phyloP scores from a whole-genome alignment of 2,329 filamentous ascomycete genomes.

The Fusarium lateritium region DNA sequence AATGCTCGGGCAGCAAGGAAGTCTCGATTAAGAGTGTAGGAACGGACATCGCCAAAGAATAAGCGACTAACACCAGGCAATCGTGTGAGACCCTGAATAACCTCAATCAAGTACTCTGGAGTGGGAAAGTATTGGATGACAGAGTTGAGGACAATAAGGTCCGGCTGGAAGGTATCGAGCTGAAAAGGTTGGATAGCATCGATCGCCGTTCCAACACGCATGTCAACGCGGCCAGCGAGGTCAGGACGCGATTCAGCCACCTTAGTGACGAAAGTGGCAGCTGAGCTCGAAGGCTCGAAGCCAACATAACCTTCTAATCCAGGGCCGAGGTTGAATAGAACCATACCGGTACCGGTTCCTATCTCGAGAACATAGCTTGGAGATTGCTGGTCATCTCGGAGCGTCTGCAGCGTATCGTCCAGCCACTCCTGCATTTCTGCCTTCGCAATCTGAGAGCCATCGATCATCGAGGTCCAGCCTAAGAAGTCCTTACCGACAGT shows the following conservation, averaged over 20 bases:
- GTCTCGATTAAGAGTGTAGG: constrained; percentile 34
- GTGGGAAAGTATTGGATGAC: constrained; percentile 52
- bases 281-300: constrained; percentile 47
- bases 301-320: constrained; percentile 48
- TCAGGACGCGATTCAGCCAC: constrained; percentile 24
- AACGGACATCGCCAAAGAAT: constrained; percentile 47
- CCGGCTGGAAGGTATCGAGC: no score
- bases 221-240: constrained; percentile 18
- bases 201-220: constrained; percentile 43
- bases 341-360: constrained; percentile 52
- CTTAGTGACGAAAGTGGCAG: constrained; percentile 40
- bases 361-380: constrained; percentile 48
- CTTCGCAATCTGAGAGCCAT: no score
- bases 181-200: constrained; percentile 12
- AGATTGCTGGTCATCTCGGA: constrained; percentile 25
- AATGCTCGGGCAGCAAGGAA: constrained; percentile 39
- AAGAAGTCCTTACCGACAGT: no score
- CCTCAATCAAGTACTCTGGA: constrained; percentile 42
- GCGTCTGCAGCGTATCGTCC: constrained; percentile 47
- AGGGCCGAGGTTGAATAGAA: constrained; percentile 49
- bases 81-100: constrained; percentile 37
- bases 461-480: no score
- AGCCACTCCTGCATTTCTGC: constrained; percentile 52
- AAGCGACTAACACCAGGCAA: constrained; percentile 17
- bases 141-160: constrained; percentile 48